Conservation (phyloP, 148 eudicot species). For the Rhododendron vialii region DNA sequence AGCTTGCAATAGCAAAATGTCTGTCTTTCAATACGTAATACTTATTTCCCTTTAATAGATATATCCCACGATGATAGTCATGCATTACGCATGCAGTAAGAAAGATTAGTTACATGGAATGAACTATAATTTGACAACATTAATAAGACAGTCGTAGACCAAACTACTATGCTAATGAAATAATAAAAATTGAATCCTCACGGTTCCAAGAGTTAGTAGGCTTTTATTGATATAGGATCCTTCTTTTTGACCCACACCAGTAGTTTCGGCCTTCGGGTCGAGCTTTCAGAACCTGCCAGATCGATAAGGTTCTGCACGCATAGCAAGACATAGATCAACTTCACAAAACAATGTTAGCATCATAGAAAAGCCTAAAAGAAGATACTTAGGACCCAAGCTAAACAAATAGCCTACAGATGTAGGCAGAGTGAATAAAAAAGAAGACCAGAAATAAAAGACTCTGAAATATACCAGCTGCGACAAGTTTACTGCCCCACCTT, state of each 20-base stretch:
- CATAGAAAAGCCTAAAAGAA: not conserved
- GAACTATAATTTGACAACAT: not conserved
- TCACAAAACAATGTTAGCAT: not conserved
- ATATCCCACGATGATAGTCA: not conserved
- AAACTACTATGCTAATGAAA: conserved; percentile 17
- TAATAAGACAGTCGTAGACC: conserved; percentile 2
- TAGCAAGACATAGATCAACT: conserved; percentile 27
- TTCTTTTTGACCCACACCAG: conserved; percentile 88
- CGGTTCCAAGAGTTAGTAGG: conserved; percentile 95
- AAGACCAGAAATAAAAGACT: not conserved
- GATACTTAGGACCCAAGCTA: not conserved
- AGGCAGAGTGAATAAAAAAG: not conserved
- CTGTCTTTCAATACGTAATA: not conserved
- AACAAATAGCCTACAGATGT: not conserved
- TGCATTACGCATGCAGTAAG: not conserved
- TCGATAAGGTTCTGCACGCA: conserved; percentile 96
- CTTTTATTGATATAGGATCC: conserved; percentile 97
- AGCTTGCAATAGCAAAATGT: not conserved
- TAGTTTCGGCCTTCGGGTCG: conserved; percentile 93
- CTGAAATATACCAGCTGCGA: conserved; percentile 74
- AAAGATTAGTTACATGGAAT: not conserved
- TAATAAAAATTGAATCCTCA: conserved; percentile 45
- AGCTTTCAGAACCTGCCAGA: conserved; percentile 99
- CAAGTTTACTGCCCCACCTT: conserved; percentile 84
- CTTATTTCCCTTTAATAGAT: not conserved